A percentile compares a stretch with the other conserved stretches of the same genome.
Conservation (phyloP, 2,329 filamentous ascomycete genomes). For the Pseudogymnoascus sp. region DNA sequence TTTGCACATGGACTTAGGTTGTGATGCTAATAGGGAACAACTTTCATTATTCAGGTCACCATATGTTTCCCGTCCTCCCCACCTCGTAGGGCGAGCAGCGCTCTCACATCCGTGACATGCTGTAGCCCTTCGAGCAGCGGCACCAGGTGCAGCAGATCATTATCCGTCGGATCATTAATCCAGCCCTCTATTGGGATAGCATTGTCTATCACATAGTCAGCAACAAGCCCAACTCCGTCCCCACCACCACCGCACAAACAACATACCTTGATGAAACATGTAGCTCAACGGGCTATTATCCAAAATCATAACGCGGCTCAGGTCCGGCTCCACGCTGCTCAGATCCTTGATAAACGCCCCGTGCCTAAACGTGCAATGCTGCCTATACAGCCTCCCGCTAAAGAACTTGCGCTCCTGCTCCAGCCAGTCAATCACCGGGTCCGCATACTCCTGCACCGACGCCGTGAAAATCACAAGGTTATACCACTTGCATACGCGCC, state of each 20-base stretch:
- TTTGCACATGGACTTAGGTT: not conserved
- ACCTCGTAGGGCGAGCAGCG: slow-evolving; percentile 77
- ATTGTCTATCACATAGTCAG: slow-evolving; percentile 58
- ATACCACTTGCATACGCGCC: slow-evolving; percentile 92
- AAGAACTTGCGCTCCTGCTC: slow-evolving; percentile 97
- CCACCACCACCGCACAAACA: slow-evolving; percentile 3
- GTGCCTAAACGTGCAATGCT: slow-evolving; percentile 93
- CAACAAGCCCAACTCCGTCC: slow-evolving; percentile 7
- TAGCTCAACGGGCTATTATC: slow-evolving; percentile 98
- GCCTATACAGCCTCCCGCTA: slow-evolving; percentile 83
- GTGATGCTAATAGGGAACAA: not conserved
- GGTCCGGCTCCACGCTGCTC: slow-evolving; percentile 87
- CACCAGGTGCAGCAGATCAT: slow-evolving; percentile 85
- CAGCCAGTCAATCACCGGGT: slow-evolving; percentile 97
- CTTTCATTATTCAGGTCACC: slow-evolving; percentile 10
- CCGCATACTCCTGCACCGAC: slow-evolving; percentile 95
- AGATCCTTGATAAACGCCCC: slow-evolving; percentile 98
- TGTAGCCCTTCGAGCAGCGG: slow-evolving; percentile 89
- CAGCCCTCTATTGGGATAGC: slow-evolving; percentile 98
- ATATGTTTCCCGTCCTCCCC: slow-evolving; percentile 63
- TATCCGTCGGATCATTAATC: slow-evolving; percentile 98
- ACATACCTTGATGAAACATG: slow-evolving; percentile 91
- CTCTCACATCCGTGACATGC: slow-evolving; percentile 92
- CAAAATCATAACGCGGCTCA: slow-evolving; percentile 97
- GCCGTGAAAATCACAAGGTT: slow-evolving; percentile 95